Conservation (phyloP, 352 stramenopile species). For the Pythium grandisporangium region DNA sequence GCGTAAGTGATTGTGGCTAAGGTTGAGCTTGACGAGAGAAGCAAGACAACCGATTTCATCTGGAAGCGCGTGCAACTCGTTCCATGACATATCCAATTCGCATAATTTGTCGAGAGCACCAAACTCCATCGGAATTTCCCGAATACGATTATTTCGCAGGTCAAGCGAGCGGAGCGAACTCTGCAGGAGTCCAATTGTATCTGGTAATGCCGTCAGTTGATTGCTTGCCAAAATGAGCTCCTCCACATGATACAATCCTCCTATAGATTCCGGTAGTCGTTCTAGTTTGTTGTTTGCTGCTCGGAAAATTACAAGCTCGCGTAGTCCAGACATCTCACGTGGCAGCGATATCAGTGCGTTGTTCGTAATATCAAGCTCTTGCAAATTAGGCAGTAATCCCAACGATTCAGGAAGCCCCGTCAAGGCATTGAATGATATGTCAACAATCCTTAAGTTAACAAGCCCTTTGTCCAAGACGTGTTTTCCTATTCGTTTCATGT, state of each 20-base stretch:
- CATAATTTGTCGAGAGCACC: constrained; percentile 34
- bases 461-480: constrained; percentile 30
- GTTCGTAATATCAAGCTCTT: constrained; percentile 9
- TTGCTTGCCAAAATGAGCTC: constrained; percentile 47
- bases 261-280: constrained; percentile 17
- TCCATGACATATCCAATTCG: constrained; percentile 51
- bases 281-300: constrained; percentile 12
- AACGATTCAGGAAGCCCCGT: constrained; percentile 18
- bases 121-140: constrained; percentile 35
- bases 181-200: constrained; percentile 28
- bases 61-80: constrained; percentile 37
- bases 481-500: constrained; percentile 40
- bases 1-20: constrained; percentile 44
- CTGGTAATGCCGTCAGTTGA: constrained; percentile 25
- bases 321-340: not conserved
- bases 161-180: constrained; percentile 21
- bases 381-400: constrained; percentile 2
- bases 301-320: constrained; percentile 13
- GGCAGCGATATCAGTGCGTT: constrained; percentile 9
- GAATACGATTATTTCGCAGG: constrained; percentile 30
- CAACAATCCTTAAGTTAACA: constrained; percentile 18
- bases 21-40: constrained; percentile 23
- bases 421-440: constrained; percentile 37
- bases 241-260: constrained; percentile 26
- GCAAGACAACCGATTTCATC: constrained; percentile 49